Base-by-base conservation (phyloP, 306 rosid genomes). In the Purshia tridentata region DNA sequence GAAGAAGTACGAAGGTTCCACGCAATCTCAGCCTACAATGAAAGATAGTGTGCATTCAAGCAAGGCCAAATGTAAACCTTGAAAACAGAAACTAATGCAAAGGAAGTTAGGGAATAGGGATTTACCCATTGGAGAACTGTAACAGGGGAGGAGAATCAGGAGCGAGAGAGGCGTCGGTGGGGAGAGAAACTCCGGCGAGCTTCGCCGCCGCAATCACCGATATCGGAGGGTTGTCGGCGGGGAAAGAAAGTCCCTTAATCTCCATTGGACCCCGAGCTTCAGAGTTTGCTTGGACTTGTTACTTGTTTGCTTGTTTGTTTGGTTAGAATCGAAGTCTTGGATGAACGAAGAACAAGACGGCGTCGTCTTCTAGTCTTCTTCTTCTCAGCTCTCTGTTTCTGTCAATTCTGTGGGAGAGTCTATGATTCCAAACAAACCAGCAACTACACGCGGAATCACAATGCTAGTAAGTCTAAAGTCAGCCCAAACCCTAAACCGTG, bases 141-240 rank as follows among this genome's bases (percentile, higher is more conserved):
- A 88, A 79, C 4, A 78, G 22, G 5, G 94, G 90, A 65, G 83
- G 42, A 58, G 92, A 85, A 23, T 82, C 90, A 1, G 97, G 64
- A 64, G 90, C 47, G 10, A 77, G 85, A 20, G 95, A 88, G 49
- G 89, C 6, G 22, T 89, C 92, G 11, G 76, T 46, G 20, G 87
- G 73, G 8, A 73, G 78, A 41, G 89, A 51, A 35, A 89, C 14
- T 3, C 86, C 88, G 52, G 91, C 86, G 53, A 94, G 69, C 78
- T 84, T 94, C 16, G 91, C 85, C 8, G 97, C 95, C 50, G 84
- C 87, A 45, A 94, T 82, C 20, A 88, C 87, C 19, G 96, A 67
- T 22, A 91, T 76, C 11, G 98, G 97, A 15, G 97, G 95, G 55
- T 68, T 46, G 39, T 88, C 77, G 4, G 90, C 86, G 57, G 92